Conservation (phyloP, 2,329 filamentous ascomycete genomes). For the Leptographium wingfieldii region DNA sequence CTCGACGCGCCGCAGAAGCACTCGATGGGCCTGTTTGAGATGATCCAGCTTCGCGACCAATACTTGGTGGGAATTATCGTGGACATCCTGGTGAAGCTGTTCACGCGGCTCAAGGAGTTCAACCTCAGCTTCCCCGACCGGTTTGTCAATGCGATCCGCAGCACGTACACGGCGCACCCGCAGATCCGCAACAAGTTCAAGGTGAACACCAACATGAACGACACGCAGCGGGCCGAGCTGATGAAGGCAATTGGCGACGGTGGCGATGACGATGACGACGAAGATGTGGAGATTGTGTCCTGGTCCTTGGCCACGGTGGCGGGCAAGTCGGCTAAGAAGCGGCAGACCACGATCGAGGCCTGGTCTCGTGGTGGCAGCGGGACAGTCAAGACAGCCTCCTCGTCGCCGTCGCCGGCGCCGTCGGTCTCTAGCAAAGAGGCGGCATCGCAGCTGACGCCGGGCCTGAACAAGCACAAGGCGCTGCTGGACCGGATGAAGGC, state of each 20-base stretch:
- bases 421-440: constrained; percentile 31
- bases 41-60: constrained; percentile 79
- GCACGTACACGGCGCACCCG: constrained; percentile 51
- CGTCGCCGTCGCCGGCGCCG: not conserved
- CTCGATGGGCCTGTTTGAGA: constrained; percentile 64
- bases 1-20: constrained; percentile 50
- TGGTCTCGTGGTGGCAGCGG: constrained; percentile 9
- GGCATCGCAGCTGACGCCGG: constrained; percentile 29
- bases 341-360: constrained; percentile 14
- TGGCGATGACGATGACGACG: constrained; percentile 39
- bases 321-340: constrained; percentile 17
- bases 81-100: constrained; percentile 69
- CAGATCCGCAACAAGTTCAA: constrained; percentile 40
- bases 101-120: constrained; percentile 68
- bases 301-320: constrained; percentile 14
- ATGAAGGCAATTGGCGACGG: constrained; percentile 49
- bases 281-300: constrained; percentile 19
- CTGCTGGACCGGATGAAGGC: constrained; percentile 34
- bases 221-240: constrained; percentile 75
- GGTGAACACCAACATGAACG: constrained; percentile 66
- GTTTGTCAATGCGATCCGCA: constrained; percentile 39
- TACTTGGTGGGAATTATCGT: constrained; percentile 77
- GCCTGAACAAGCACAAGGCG: constrained; percentile 30
- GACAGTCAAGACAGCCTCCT: not conserved
- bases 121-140: constrained; percentile 55